Evolutionary conservation across 768 basidiomycete genomes (phyloP).

Genomic region (Boletellus sp.): DNA sequence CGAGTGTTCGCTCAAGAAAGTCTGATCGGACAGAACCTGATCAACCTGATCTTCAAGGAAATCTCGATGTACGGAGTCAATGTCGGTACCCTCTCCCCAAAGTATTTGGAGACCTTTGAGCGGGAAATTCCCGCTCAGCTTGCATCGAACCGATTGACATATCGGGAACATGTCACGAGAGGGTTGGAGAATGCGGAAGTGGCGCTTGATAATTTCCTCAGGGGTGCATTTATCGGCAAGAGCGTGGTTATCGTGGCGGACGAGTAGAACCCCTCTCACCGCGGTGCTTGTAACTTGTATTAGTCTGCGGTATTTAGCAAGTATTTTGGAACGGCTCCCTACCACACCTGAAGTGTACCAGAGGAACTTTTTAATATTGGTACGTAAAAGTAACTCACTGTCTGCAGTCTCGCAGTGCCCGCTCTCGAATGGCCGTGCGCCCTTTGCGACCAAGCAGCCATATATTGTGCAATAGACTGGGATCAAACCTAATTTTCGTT

Average conservation of each 20-base stretch:
- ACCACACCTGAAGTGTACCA: no score
- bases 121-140: conserved; percentile 34
- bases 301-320: no score
- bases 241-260: conserved; percentile 6
- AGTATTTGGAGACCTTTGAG: conserved; percentile 15
- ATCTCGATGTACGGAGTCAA: conserved; percentile 47
- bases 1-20: background rate
- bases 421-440: no score
- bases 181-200: conserved; percentile 32
- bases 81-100: conserved; percentile 23
- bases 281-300: no score
- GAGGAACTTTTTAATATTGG: no score
- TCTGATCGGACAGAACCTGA: background rate
- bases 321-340: no score
- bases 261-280: background rate
- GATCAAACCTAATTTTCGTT: no score
- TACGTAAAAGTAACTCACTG: no score
- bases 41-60: conserved; percentile 32
- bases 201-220: conserved; percentile 3
- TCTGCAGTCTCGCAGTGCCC: no score
- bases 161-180: conserved; percentile 39
- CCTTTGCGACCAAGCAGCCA: no score
- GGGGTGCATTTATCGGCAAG: conserved; percentile 9
- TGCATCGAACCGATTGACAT: conserved; percentile 42
- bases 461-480: no score